phyloP scores from a whole-genome alignment of 2,329 filamentous ascomycete genomes.

The Fusarium incarnatum region DNA sequence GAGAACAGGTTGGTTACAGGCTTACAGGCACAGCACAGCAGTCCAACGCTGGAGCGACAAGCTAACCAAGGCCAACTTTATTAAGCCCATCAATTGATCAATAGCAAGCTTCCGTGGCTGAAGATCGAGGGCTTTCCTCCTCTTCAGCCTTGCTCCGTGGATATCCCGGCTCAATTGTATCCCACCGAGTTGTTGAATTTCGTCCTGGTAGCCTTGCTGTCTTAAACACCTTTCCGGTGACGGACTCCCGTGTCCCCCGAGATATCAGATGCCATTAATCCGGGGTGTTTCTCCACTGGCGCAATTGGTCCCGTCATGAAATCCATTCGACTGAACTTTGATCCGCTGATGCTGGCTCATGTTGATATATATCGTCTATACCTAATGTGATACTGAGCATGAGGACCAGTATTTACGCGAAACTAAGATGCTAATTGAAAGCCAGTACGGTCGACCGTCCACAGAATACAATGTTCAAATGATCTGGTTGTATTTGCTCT shows the following conservation, averaged over 20 bases:
- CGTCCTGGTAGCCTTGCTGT: neutral
- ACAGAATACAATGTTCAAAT: neutral
- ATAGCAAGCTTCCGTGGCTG: conserved; percentile 22
- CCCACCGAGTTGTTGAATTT: neutral
- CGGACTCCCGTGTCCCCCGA: conserved; percentile 24
- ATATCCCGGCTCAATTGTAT: conserved; percentile 1
- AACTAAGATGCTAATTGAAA: neutral
- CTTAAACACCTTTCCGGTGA: conserved; percentile 14
- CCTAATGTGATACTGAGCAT: neutral
- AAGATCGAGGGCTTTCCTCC: neutral
- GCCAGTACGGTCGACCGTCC: neutral
- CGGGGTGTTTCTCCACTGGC: conserved; percentile 40
- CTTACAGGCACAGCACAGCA: neutral
- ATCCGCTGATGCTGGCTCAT: neutral
- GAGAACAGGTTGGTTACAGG: conserved; percentile 7
- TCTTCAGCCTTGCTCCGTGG: conserved; percentile 7
- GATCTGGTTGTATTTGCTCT: neutral
- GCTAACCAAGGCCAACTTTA: neutral
- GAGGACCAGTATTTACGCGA: neutral
- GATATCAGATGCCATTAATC: conserved; percentile 39
- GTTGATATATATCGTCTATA: neutral
- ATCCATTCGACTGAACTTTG: neutral
- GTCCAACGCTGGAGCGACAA: neutral
- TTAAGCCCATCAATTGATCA: conserved; percentile 21
- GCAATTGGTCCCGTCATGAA: conserved; percentile 12